Evolutionary conservation across 345 rosid genomes (phyloP), one percentile per base, ranked within the genome.

Genomic region (Leavenworthia alabamica): DNA sequence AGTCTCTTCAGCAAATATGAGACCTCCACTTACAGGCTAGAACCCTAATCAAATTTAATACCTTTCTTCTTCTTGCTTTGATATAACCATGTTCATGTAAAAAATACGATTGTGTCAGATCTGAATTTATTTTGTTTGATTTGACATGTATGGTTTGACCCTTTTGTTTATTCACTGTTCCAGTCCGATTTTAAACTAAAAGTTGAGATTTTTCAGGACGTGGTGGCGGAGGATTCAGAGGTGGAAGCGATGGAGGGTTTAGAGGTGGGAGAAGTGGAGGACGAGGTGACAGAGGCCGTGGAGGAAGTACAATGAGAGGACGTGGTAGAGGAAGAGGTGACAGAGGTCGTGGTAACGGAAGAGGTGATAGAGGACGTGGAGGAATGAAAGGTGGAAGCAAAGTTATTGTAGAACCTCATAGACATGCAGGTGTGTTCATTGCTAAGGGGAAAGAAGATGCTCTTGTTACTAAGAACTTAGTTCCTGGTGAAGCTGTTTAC

Each of bases 391-490:
- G 96, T 48, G 98, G 96, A 46, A 84, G 79, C 73, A 88, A 37
- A 73, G 96, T 91, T 32, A 69, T 91, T 3, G 83, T 88, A 11
- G 89, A 88, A 73, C 92, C 95, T 17, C 95, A 88, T 77, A 79
- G 95, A 62, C 95, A 91, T 27, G 90, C 75, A 1, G 95, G 96
- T 2, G 86, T 91, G 4, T 88, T 91, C 29, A 75, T 88, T 60
- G 96, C 88, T 2, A 88, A 85, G 82, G 97, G 94, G 28, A 86
- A 84, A 72, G 96, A 88, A 62, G 96, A 90, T 67, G 96, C 89
- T n/a, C 86, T 88, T 61, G 96, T 83, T 3, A 91, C 98, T 20
- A 91, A 82, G 79, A 88, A 91, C 50, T 56, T 91, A 62, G 90
- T 86, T 32, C 89, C 96, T 47, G 90, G 95, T 4, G 95, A 84